Percentiles rank a stretch among this genome's conserved stretches.
Evolutionary conservation across 345 rosid species (phyloP).

Genomic region (Salix udensis): DNA sequence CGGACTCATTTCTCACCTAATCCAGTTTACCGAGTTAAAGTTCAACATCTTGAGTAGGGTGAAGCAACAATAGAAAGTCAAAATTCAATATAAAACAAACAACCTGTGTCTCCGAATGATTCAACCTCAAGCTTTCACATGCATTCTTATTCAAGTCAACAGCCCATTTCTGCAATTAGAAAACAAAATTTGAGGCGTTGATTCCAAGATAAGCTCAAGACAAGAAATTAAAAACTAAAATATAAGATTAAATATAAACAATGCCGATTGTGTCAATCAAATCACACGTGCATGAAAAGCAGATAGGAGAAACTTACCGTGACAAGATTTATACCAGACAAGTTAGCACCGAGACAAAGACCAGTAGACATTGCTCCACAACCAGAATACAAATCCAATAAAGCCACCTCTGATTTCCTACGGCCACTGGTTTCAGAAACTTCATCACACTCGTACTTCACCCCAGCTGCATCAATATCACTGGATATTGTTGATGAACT

Average conservation of each 20-base stretch:
- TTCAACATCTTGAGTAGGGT: background rate
- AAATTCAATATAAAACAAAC: background rate
- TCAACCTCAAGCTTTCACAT: slow-evolving; percentile 48
- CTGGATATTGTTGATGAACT: slow-evolving; percentile 54
- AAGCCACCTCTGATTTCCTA: slow-evolving; percentile 25
- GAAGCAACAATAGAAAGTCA: background rate
- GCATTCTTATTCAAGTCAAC: slow-evolving; percentile 61
- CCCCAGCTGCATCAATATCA: slow-evolving; percentile 25
- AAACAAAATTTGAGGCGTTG: background rate
- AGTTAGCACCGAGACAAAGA: slow-evolving; percentile 60
- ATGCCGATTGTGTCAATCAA: no score
- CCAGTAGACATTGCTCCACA: slow-evolving; percentile 96
- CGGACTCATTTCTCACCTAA: slow-evolving; percentile 68
- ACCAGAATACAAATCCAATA: slow-evolving; percentile 74
- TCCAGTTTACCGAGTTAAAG: background rate
- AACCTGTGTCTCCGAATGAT: slow-evolving; percentile 67
- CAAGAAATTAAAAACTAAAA: background rate
- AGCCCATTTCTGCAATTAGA: slow-evolving; percentile 59
- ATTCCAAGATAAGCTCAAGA: background rate
- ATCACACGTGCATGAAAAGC: background rate
- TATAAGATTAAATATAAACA: background rate
- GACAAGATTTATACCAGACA: slow-evolving; percentile 48
- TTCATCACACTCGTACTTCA: slow-evolving; percentile 14
- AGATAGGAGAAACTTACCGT: slow-evolving; percentile 38
- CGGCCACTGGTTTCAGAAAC: slow-evolving; percentile 1